Percentiles rank a stretch among this genome's conserved stretches.
Conservation (phyloP, 2,329 filamentous ascomycete genomes). For the Proliferodiscus dingleyae region DNA sequence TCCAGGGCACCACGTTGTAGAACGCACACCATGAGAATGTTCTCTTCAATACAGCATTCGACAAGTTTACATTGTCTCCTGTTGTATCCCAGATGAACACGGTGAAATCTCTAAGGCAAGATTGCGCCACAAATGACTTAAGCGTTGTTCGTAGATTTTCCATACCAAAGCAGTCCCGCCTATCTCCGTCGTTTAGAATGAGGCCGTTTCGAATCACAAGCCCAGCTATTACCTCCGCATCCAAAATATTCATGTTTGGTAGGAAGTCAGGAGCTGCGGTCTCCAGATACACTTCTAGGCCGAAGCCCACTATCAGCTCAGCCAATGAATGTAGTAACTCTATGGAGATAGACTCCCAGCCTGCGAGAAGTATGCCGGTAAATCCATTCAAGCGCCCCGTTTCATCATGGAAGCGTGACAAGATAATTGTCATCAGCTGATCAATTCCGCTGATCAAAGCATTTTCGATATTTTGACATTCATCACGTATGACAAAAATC, state of each 20-base stretch:
- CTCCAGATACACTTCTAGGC: constrained; percentile 40
- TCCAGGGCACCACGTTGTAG: constrained; percentile 41
- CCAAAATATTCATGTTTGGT: constrained; percentile 32
- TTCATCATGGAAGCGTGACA: constrained; percentile 23
- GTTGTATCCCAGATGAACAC: constrained; percentile 43
- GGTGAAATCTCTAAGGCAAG: constrained; percentile 38
- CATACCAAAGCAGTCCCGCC: constrained; percentile 42
- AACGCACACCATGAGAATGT: constrained; percentile 43
- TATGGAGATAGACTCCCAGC: constrained; percentile 33
- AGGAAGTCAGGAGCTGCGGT: constrained; percentile 37
- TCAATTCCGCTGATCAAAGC: constrained; percentile 7
- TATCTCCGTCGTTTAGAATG: constrained; percentile 37
- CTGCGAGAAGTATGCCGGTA: constrained; percentile 38
- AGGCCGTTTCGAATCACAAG: constrained; percentile 40
- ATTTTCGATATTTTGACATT: too few species aligned
- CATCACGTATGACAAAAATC: background rate
- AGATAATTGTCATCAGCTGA: constrained; percentile 22
- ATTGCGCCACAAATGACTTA: constrained; percentile 41
- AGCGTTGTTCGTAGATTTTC: constrained; percentile 36
- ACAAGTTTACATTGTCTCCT: constrained; percentile 33
- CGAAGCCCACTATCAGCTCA: constrained; percentile 24
- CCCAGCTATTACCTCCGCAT: constrained; percentile 33
- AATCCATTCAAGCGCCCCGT: constrained; percentile 33
- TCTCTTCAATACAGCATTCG: constrained; percentile 39
- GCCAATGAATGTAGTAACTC: constrained; percentile 31